These are phyloP conservation scores for Zygosaccharomyces gambellarensis DNA, from an alignment of 805 yeast genomes.

Conservation along the genomic window DNA sequence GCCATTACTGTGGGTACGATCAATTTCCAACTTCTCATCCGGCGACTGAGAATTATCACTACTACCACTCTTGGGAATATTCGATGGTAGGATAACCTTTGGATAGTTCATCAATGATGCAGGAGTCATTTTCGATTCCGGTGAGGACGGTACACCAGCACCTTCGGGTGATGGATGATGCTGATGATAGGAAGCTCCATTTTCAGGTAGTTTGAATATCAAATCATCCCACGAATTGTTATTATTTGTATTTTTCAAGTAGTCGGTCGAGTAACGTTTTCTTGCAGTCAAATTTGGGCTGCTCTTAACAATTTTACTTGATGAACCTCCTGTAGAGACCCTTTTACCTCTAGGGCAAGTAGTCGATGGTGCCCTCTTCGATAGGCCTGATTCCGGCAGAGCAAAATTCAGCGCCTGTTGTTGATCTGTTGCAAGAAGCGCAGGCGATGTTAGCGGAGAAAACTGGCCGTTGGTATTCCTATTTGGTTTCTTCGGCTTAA, in stretches of 20 bases:
- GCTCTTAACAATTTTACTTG: conserved; percentile 29
- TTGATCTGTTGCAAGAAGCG: conserved; percentile 43
- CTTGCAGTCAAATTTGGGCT: conserved; percentile 29
- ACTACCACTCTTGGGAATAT: conserved; percentile 23
- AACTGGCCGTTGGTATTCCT: conserved; percentile 9
- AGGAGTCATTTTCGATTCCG: conserved; percentile 14
- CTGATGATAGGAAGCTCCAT: conserved; percentile 13
- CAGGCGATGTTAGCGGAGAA: conserved; percentile 62
- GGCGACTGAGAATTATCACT: conserved; percentile 26
- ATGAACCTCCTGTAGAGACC: conserved; percentile 16
- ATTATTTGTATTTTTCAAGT: conserved; percentile 8
- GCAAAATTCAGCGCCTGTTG: conserved; percentile 20
- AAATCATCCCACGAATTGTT: conserved; percentile 27
- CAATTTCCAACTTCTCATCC: conserved; percentile 11
- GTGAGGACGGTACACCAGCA: conserved; percentile 6
- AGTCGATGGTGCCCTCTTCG: conserved; percentile 2
- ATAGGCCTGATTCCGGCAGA: conserved; percentile 17
- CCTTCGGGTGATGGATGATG: conserved; percentile 5
- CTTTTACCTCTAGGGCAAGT: conserved; percentile 5
- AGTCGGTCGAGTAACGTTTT: conserved; percentile 13
- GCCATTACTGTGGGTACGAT: conserved; percentile 1
- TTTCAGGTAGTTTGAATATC: conserved; percentile 28
- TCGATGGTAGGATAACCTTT: conserved; percentile 26
- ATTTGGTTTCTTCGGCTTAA: conserved; percentile 10
- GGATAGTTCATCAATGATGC: conserved; percentile 26